Evolutionary conservation across 768 basidiomycete species (phyloP).

Genomic region (Phallus indusiatus): DNA sequence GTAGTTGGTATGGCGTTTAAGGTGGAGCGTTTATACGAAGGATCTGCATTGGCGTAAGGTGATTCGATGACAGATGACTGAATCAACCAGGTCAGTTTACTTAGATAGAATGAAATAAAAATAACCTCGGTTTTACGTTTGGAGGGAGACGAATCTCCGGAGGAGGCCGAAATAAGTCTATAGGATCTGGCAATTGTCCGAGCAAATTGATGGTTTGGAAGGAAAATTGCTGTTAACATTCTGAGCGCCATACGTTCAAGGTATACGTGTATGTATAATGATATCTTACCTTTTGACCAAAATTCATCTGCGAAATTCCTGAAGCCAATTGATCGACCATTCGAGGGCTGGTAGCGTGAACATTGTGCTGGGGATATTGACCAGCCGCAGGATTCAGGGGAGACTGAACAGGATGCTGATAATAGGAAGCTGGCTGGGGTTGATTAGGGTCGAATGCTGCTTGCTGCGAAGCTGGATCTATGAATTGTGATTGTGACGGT

Average conservation of each 20-base stretch:
- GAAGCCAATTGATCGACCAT: constrained; percentile 58
- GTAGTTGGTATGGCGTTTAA: constrained; percentile 88
- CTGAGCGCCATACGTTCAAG: neutral
- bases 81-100: neutral
- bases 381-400: constrained; percentile 39
- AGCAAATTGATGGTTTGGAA: constrained; percentile 87
- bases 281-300: constrained; percentile 48
- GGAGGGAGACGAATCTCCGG: constrained; percentile 88
- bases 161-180: constrained; percentile 68
- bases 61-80: constrained; percentile 65
- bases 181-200: constrained; percentile 86
- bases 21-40: constrained; percentile 87
- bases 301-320: constrained; percentile 85
- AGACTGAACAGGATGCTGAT: constrained; percentile 29
- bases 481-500: constrained; percentile 41
- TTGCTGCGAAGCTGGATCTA: constrained; percentile 73
- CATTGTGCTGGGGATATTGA: constrained; percentile 32
- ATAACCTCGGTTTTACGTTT: constrained; percentile 28
- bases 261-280: neutral
- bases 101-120: neutral
- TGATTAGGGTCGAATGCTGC: constrained; percentile 39
- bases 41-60: constrained; percentile 74
- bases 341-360: constrained; percentile 18
- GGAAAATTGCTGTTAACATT: constrained; percentile 34
- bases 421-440: constrained; percentile 32